Base-by-base conservation (phyloP, 768 basidiomycete genomes). In the Russula sp. region DNA sequence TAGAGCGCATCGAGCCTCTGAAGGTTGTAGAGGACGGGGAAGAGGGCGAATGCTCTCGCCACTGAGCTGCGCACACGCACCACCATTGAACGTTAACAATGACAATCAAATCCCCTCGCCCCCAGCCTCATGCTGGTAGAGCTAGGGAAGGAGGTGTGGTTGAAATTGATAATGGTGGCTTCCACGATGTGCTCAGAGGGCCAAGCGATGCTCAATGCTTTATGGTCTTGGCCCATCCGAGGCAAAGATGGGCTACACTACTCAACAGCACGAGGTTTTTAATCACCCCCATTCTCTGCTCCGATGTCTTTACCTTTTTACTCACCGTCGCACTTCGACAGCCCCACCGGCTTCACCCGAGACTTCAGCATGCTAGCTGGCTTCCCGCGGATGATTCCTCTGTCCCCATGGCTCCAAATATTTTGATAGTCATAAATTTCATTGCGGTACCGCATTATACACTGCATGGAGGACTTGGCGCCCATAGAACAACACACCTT, bases 371-470 rank as follows among this genome's bases (percentile, higher is more conserved):
- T 50, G 4, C 56, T 62, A 14, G 25, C 43, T 0, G 61, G 38
- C 22, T 57, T 53, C 6, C 61, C 57, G 5, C 39, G 58, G 39
- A 53, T 34, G 0, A 59, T 59, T n/a, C 46, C 0, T 57, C 61
- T 0, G 43, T 32, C 8, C 61, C 61, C 0, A 11, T 46, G 20
- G 35, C 29, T 34, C 3, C 45, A 8, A 51, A 36, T 18, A 48
- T 63, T 7, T 51, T 53, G 32, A 54, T 59, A 47, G n/a, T n/a
- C n/a, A n/a, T n/a, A n/a, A n/a, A n/a, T n/a, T n/a, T n/a, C n/a
- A n/a, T n/a, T n/a, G n/a, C n/a, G n/a, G n/a, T n/a, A n/a, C n/a
- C n/a, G n/a, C n/a, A n/a, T n/a, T n/a, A n/a, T n/a, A n/a, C n/a
- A n/a, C n/a, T n/a, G n/a, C n/a, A n/a, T n/a, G n/a, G n/a, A n/a